phyloP scores from a whole-genome alignment of 2,329 filamentous ascomycete genomes.

The Aspergillus sp. region DNA sequence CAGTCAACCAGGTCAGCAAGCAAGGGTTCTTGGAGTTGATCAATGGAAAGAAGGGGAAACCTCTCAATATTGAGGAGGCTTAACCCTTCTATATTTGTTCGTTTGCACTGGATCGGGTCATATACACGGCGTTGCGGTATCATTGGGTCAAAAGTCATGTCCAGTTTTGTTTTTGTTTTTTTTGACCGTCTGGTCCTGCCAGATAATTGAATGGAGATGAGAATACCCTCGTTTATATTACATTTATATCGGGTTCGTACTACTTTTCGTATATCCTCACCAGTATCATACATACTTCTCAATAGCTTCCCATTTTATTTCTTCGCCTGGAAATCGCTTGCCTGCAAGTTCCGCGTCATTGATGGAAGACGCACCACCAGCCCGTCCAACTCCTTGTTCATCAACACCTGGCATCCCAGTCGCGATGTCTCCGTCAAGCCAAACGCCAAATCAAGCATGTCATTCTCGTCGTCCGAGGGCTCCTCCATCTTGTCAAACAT shows the following conservation, averaged over 20 bases:
- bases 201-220: conserved; percentile 31
- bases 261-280: conserved; percentile 14
- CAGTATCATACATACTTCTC: conserved; percentile 18
- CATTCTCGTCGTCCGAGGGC: conserved; percentile 80
- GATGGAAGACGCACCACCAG: conserved; percentile 81
- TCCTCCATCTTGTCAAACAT: conserved; percentile 79
- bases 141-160: conserved; percentile 32
- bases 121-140: conserved; percentile 39
- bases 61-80: conserved; percentile 50
- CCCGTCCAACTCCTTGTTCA: conserved; percentile 89
- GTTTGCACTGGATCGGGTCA: conserved; percentile 28
- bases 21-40: conserved; percentile 96
- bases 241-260: conserved; percentile 4
- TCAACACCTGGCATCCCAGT: conserved; percentile 86
- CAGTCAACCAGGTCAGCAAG: conserved; percentile 93
- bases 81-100: conserved; percentile 26
- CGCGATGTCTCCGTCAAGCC: conserved; percentile 84
- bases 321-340: conserved; percentile 76
- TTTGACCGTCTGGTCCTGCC: conserved; percentile 20
- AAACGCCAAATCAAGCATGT: conserved; percentile 90
- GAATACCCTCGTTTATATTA: conserved; percentile 29
- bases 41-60: conserved; percentile 59
- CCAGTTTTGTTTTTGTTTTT: conserved; percentile 31
- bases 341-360: conserved; percentile 96
- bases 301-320: conserved; percentile 29